Conservation (phyloP, 1,139 yeast species). For the Debaryomycetaceae sp. region DNA sequence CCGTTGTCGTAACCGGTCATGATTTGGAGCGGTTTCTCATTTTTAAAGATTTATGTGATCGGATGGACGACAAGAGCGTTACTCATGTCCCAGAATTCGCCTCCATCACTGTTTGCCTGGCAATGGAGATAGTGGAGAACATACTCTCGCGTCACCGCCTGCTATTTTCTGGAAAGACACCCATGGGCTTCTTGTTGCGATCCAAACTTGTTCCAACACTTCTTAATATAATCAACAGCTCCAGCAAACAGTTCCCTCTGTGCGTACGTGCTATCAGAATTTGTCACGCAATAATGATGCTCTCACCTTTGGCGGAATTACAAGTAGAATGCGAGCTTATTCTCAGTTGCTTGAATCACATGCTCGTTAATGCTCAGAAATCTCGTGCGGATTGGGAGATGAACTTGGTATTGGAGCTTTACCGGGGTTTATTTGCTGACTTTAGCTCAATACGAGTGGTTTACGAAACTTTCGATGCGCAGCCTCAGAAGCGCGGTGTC, state of each 20-base stretch:
- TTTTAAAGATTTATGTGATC: conserved; percentile 58
- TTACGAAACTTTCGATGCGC: conserved; percentile 54
- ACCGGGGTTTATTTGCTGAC: conserved; percentile 49
- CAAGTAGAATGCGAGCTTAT: conserved; percentile 76
- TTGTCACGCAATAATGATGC: conserved; percentile 44
- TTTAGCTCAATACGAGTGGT: conserved; percentile 40
- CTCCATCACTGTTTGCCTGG: conserved; percentile 54
- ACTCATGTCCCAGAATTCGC: conserved; percentile 29
- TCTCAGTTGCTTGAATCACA: conserved; percentile 61
- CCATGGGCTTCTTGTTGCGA: conserved; percentile 55
- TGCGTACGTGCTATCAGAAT: conserved; percentile 68
- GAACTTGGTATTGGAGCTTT: conserved; percentile 61
- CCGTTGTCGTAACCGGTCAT: conserved; percentile 33
- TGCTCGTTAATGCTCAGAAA: conserved; percentile 25
- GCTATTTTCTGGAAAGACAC: conserved; percentile 49
- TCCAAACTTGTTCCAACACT: conserved; percentile 65
- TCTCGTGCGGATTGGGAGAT: conserved; percentile 48
- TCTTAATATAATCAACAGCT: conserved; percentile 50
- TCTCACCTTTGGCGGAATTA: conserved; percentile 46
- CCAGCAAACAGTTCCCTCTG: conserved; percentile 52
- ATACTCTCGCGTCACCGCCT: conserved; percentile 43
- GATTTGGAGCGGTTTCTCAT: conserved; percentile 63
- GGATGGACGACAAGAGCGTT: conserved; percentile 53
- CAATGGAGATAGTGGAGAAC: conserved; percentile 73
- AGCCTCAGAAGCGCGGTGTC: conserved; percentile 46